Evolutionary conservation across 2,329 filamentous ascomycete genomes (phyloP).

Genomic region (Botrytis cinerea): DNA sequence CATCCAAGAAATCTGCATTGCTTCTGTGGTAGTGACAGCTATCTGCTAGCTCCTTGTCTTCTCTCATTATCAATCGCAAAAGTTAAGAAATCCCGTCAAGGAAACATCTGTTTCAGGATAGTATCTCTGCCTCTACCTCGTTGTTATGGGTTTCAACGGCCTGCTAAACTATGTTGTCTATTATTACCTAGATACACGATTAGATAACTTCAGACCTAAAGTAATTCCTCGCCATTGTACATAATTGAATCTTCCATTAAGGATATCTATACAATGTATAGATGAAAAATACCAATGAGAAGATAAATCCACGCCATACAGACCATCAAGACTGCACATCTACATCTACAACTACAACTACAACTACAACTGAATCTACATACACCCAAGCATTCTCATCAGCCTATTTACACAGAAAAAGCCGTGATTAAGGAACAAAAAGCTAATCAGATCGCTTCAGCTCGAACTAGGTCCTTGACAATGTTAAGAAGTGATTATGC

Average conservation of each 20-base stretch:
- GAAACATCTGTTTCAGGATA: not conserved
- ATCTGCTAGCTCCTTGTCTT: not conserved
- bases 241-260: not conserved
- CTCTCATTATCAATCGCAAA: not conserved
- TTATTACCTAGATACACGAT: accelerated
- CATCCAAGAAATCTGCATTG: not conserved
- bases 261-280: not conserved
- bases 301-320: not conserved
- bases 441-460: not conserved
- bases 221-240: not conserved
- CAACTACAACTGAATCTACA: not conserved
- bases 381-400: not conserved
- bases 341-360: not conserved
- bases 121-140: not conserved
- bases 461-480: not conserved
- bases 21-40: not conserved
- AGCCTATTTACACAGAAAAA: not conserved
- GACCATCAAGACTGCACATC: not conserved
- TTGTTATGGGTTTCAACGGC: too few species aligned
- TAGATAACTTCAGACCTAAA: not conserved
- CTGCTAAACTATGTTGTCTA: accelerated
- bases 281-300: not conserved
- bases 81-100: not conserved
- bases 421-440: not conserved
- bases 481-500: not conserved